phyloP scores from a whole-genome alignment of 2,329 filamentous ascomycete genomes.

The Chrysosphaeria jannelii region DNA sequence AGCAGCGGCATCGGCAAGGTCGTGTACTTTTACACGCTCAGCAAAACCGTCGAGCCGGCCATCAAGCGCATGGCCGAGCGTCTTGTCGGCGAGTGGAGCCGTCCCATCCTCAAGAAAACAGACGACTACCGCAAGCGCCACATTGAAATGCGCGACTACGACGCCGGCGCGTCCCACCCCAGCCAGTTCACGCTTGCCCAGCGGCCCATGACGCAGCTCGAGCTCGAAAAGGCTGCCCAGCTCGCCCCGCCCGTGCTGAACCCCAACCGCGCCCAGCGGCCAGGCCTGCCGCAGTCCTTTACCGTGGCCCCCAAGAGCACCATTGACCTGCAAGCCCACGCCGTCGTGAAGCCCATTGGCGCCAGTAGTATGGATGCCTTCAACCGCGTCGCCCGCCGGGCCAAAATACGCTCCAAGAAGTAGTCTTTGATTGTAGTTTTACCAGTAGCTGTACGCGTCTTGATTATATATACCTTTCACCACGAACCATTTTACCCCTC shows the following conservation, averaged over 20 bases:
- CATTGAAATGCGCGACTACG: conserved; percentile 30
- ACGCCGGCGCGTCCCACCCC: conserved; percentile 7
- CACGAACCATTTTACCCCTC: no score
- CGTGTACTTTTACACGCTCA: conserved; percentile 87
- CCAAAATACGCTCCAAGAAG: conserved; percentile 12
- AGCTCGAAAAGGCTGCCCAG: conserved; percentile 24
- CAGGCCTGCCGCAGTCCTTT: conserved; percentile 23
- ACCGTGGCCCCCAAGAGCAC: conserved; percentile 30
- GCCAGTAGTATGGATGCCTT: conserved; percentile 33
- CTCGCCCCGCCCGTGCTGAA: conserved; percentile 21
- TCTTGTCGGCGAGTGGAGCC: conserved; percentile 81
- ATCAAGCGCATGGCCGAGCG: conserved; percentile 90
- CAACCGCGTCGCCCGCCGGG: conserved; percentile 32
- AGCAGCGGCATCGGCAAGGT: conserved; percentile 91
- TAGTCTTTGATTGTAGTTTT: conserved; percentile 2
- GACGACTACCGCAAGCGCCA: conserved; percentile 79
- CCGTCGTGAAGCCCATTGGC: conserved; percentile 28
- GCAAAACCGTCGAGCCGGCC: conserved; percentile 55
- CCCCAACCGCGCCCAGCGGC: conserved; percentile 24
- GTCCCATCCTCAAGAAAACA: conserved; percentile 75
- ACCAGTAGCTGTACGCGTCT: background rate
- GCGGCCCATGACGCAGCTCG: conserved; percentile 13
- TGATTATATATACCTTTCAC: no score
- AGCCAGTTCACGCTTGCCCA: conserved; percentile 20
- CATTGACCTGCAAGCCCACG: conserved; percentile 18